Evolutionary conservation across 176 grass and related monocot genomes (phyloP).

Genomic region (Bothriochloa decipiens): DNA sequence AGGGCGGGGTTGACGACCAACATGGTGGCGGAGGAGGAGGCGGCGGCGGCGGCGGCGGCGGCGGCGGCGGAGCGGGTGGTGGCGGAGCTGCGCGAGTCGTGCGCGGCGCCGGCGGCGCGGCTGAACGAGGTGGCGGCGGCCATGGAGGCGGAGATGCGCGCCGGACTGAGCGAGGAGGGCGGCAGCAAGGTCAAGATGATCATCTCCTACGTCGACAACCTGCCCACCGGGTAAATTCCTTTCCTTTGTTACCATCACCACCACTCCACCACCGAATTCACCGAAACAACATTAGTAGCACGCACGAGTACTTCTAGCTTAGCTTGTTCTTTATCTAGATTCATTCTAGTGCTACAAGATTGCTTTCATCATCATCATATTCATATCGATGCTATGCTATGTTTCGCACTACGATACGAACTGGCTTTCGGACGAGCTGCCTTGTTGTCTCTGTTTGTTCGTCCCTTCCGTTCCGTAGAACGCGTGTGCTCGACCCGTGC

Average conservation of each 20-base stretch:
- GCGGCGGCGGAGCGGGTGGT: slow-evolving; percentile 41
- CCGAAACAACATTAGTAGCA: too few species aligned
- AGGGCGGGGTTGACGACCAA: not conserved
- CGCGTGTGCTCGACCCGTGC: not conserved
- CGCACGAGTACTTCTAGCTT: too few species aligned
- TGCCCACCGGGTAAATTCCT: slow-evolving; percentile 68
- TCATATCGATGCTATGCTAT: too few species aligned
- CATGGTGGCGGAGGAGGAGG: slow-evolving; percentile 28
- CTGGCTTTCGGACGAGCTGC: not conserved
- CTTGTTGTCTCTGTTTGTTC: not conserved
- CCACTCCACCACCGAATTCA: too few species aligned
- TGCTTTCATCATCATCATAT: too few species aligned
- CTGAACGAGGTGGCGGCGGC: slow-evolving; percentile 45
- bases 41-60: slow-evolving; percentile 42
- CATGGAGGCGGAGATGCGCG: slow-evolving; percentile 62
- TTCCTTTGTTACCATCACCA: not conserved
- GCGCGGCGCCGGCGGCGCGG: slow-evolving; percentile 52
- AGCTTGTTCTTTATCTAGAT: too few species aligned
- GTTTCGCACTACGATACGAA: not conserved
- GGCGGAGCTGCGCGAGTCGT: slow-evolving; percentile 51
- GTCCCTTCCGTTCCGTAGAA: not conserved
- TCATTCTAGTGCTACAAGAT: too few species aligned
- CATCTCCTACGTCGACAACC: slow-evolving; percentile 75
- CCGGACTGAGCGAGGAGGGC: slow-evolving; percentile 57
- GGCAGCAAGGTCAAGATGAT: slow-evolving; percentile 90